These are phyloP conservation scores for Ceraceosorus guamensis DNA, from an alignment of 1,284 basidiomycete genomes.

Conservation along the genomic window DNA sequence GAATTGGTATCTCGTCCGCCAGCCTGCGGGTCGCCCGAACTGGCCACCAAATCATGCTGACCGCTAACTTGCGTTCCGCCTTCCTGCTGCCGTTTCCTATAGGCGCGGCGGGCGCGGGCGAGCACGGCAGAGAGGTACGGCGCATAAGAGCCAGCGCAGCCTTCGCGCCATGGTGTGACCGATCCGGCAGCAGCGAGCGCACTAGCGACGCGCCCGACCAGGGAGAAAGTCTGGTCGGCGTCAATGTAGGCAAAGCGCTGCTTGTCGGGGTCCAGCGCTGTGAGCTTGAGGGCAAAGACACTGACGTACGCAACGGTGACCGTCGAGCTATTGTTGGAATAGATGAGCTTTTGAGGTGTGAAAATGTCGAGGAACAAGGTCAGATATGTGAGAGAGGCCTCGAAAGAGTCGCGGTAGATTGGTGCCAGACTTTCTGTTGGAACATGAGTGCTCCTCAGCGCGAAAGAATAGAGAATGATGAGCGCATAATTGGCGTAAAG, in stretches of 20 bases:
- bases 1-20: too few relatives aligned
- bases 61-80: too few relatives aligned
- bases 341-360: slow-evolving; percentile 21
- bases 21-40: too few relatives aligned
- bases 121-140: background rate
- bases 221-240: background rate
- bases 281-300: slow-evolving; percentile 29
- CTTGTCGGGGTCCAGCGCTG: slow-evolving; percentile 11
- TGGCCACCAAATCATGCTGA: too few relatives aligned
- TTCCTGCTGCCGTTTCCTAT: background rate
- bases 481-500: slow-evolving; percentile 27
- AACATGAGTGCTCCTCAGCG: slow-evolving; percentile 22
- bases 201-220: background rate
- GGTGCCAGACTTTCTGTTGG: slow-evolving; percentile 15
- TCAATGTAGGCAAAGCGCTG: slow-evolving; percentile 3
- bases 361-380: slow-evolving; percentile 26
- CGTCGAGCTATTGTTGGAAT: slow-evolving; percentile 24
- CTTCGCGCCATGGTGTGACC: slow-evolving; percentile 3
- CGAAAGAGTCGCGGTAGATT: slow-evolving; percentile 30
- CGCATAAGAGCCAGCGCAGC: slow-evolving; percentile 1
- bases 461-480: slow-evolving; percentile 22
- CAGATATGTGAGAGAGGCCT: slow-evolving; percentile 26
- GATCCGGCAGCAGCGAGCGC: slow-evolving; percentile 1
- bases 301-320: slow-evolving; percentile 30
- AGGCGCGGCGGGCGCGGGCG: background rate